Percentiles rank a stretch among this genome's conserved stretches.
Conservation (phyloP, 2,329 filamentous ascomycete genomes). For the Lachnum nothofagi region DNA sequence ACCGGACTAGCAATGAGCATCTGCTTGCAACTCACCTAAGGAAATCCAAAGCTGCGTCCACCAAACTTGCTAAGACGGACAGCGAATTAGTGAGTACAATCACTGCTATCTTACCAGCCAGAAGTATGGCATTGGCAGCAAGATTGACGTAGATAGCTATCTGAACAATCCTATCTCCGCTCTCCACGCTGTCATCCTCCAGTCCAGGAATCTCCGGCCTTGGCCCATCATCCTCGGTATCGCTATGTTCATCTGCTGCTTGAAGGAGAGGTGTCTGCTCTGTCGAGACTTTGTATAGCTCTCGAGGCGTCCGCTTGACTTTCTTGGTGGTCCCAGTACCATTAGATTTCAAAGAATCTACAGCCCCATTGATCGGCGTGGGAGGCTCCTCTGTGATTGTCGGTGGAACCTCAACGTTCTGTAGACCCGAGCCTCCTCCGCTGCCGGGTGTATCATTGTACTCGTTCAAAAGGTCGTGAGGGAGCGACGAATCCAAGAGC, state of each 20-base stretch:
- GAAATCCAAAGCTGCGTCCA: conserved; percentile 57
- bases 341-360: conserved; percentile 23
- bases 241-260: conserved; percentile 35
- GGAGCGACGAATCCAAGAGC: conserved; percentile 84
- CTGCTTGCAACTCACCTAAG: conserved; percentile 29
- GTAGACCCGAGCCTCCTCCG: conserved; percentile 39
- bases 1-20: too few species aligned
- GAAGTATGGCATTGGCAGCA: conserved; percentile 52
- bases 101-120: conserved; percentile 51
- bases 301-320: conserved; percentile 75
- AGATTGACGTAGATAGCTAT: conserved; percentile 74
- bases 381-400: conserved; percentile 69
- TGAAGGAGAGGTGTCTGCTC: conserved; percentile 58
- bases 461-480: conserved; percentile 85
- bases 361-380: conserved; percentile 23
- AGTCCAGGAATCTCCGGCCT: conserved; percentile 62
- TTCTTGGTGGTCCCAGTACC: conserved; percentile 41
- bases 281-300: conserved; percentile 67
- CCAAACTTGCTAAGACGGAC: conserved; percentile 56
- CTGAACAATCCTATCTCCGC: conserved; percentile 70
- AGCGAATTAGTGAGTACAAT: conserved; percentile 53
- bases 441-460: conserved; percentile 54
- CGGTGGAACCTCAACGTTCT: conserved; percentile 57
- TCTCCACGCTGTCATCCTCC: conserved; percentile 69
- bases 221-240: conserved; percentile 41